These are phyloP conservation scores for Acanthamoeba comandoni DNA, from an alignment of 208 protist genomes.

Conservation along the genomic window DNA sequence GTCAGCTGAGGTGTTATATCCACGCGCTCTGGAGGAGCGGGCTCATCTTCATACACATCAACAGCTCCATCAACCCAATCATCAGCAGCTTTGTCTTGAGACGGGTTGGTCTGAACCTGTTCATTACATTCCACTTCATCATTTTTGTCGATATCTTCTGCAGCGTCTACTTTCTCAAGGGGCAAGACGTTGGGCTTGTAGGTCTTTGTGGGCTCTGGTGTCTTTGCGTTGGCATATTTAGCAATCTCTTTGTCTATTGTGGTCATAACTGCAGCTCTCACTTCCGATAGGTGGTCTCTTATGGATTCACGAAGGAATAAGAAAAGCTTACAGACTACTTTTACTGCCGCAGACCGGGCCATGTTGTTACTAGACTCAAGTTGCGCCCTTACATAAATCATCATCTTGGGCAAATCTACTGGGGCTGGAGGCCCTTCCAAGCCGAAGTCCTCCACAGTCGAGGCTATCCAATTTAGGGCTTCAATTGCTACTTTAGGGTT, in stretches of 20 bases:
- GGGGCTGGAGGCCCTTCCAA: not conserved
- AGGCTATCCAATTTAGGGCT: constrained; percentile 39
- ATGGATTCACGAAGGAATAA: constrained; percentile 61
- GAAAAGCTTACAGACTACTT: constrained; percentile 67
- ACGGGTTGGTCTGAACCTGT: not conserved
- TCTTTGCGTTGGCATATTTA: constrained; percentile 63
- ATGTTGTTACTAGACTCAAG: constrained; percentile 67
- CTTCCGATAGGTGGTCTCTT: constrained; percentile 42
- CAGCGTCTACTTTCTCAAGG: not conserved
- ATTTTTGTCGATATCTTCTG: not conserved
- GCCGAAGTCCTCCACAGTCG: constrained; percentile 69
- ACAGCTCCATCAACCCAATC: not conserved
- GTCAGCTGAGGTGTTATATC: constrained; percentile 52
- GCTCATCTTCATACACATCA: constrained; percentile 7
- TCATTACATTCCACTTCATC: not conserved
- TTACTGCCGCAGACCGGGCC: constrained; percentile 59
- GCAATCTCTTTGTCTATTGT: constrained; percentile 78
- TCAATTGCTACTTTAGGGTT: constrained; percentile 70
- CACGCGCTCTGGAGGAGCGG: not conserved
- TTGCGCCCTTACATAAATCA: constrained; percentile 3
- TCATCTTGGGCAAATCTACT: constrained; percentile 29
- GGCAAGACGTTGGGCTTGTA: no score
- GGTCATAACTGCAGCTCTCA: constrained; percentile 77
- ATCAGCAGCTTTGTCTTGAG: not conserved
- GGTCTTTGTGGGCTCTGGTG: constrained; percentile 42